These are phyloP conservation scores for Entomortierella parvispora DNA, from an alignment of 192 early-diverging fungal species.

Conservation along the genomic window DNA sequence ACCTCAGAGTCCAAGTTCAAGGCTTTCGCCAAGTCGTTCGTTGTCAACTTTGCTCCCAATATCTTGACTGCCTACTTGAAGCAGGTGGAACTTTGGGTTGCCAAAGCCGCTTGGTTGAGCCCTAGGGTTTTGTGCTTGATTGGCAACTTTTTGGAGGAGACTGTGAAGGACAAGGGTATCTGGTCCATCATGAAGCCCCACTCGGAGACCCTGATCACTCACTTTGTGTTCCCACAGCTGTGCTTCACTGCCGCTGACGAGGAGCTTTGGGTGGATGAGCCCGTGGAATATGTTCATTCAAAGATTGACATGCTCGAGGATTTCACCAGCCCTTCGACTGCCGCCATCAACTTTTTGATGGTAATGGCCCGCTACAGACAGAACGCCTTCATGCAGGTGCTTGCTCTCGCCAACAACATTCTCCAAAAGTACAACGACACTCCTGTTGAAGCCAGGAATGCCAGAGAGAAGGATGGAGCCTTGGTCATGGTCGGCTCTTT, in stretches of 20 bases:
- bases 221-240: conserved; percentile 93
- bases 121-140: conserved; percentile 75
- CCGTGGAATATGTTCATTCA: conserved; percentile 91
- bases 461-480: conserved; percentile 89
- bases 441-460: conserved; percentile 73
- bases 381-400: conserved; percentile 83
- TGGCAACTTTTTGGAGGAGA: conserved; percentile 80
- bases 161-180: conserved; percentile 87
- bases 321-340: conserved; percentile 79
- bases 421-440: conserved; percentile 76
- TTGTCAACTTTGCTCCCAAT: conserved; percentile 88
- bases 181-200: conserved; percentile 94
- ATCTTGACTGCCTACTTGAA: conserved; percentile 85
- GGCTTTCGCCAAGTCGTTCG: conserved; percentile 85
- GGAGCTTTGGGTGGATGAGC: conserved; percentile 92
- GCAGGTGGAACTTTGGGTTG: conserved; percentile 81
- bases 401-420: conserved; percentile 82
- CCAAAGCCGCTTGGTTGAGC: conserved; percentile 78
- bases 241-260: conserved; percentile 89
- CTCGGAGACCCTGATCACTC: conserved; percentile 77
- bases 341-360: conserved; percentile 82
- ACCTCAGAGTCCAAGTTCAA: conserved; percentile 59
- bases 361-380: conserved; percentile 81
- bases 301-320: conserved; percentile 81
- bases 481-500: conserved; percentile 87